Evolutionary conservation across 2,329 filamentous ascomycete species (phyloP).

Genomic region (Bipolaris zeicola): DNA sequence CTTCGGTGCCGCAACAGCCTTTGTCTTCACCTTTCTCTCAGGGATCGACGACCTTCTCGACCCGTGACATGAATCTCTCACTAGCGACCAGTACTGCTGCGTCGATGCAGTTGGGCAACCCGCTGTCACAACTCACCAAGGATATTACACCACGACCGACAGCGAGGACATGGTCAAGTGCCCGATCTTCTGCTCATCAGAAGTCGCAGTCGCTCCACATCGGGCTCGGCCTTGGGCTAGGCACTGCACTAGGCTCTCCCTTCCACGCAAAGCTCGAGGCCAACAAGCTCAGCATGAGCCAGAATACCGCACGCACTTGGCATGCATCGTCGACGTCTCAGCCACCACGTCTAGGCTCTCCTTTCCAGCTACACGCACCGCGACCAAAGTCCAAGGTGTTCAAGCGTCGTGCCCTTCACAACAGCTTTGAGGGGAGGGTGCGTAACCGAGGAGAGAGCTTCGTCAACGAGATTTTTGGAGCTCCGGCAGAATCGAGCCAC

Average conservation of each 20-base stretch:
- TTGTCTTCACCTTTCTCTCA: conserved; percentile 47
- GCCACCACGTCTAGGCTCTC: conserved; percentile 53
- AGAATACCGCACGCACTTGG: conserved; percentile 43
- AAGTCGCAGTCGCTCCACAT: conserved; percentile 59
- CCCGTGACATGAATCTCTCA: conserved; percentile 58
- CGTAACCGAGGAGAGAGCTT: conserved; percentile 49
- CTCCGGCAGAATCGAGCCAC: conserved; percentile 57
- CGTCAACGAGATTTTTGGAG: conserved; percentile 54
- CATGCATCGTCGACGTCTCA: conserved; percentile 36
- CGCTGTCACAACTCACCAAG: conserved; percentile 53
- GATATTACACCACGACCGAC: conserved; percentile 43
- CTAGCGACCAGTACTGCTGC: conserved; percentile 58
- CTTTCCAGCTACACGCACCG: conserved; percentile 61
- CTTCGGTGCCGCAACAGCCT: conserved; percentile 19
- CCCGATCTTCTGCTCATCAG: conserved; percentile 57
- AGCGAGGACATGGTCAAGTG: conserved; percentile 51
- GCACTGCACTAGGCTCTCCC: conserved; percentile 51
- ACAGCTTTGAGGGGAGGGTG: conserved; percentile 57
- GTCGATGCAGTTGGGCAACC: conserved; percentile 58
- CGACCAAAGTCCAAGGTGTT: conserved; percentile 58
- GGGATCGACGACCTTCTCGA: conserved; percentile 48
- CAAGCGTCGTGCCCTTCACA: conserved; percentile 63
- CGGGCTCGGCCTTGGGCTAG: conserved; percentile 52
- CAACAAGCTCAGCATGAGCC: conserved; percentile 31
- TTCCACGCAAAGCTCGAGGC: conserved; percentile 46